Evolutionary conservation across 176 grass and related monocot species (phyloP).

Genomic region (Tillandsia leiboldiana): DNA sequence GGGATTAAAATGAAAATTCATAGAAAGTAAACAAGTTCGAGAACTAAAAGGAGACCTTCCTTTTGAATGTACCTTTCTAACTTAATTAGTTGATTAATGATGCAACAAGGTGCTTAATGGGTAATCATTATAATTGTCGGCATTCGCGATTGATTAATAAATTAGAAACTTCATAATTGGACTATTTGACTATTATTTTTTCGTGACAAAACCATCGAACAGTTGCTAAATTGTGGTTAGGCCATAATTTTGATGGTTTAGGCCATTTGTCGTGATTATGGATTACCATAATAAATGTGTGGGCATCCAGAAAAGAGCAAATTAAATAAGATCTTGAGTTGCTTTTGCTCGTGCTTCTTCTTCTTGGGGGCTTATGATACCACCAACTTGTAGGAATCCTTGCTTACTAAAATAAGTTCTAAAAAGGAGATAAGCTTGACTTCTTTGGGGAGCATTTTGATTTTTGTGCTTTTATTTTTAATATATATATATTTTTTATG

Average conservation of each 20-base stretch:
- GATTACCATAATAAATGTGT: not conserved
- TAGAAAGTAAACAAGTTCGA: too few species aligned
- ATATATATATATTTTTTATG: too few species aligned
- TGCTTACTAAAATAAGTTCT: not conserved
- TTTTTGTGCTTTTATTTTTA: too few species aligned
- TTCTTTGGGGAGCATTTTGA: too few species aligned
- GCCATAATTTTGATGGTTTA: not conserved
- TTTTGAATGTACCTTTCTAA: too few species aligned
- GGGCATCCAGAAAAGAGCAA: not conserved
- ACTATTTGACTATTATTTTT: not conserved
- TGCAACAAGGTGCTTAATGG: not conserved
- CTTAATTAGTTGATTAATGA: not conserved
- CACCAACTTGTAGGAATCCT: constrained; percentile 9
- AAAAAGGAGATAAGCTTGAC: too few species aligned
- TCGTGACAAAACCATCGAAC: not conserved
- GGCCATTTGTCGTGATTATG: not conserved
- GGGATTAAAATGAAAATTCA: too few species aligned
- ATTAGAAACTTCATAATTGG: not conserved
- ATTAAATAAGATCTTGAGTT: not conserved
- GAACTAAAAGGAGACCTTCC: too few species aligned
- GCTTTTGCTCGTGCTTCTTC: constrained; percentile 8
- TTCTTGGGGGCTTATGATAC: constrained; percentile 12
- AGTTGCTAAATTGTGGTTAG: not conserved
- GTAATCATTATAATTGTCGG: not conserved
- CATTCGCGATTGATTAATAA: not conserved